Evolutionary conservation across 1,139 yeast genomes (phyloP).

Genomic region (Magnusiomyces clavatus): DNA sequence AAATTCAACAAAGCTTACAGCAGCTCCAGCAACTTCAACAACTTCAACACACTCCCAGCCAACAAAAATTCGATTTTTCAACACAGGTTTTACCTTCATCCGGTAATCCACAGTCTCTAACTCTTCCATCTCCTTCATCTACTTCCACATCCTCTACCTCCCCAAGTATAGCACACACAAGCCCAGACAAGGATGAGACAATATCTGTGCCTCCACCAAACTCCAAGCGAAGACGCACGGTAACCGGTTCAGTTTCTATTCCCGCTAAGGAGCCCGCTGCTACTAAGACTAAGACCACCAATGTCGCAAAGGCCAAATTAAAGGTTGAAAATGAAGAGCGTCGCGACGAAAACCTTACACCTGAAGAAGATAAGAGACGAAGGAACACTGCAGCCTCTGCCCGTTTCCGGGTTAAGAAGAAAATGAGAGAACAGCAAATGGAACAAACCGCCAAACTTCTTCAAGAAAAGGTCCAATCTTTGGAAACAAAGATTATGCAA

Average conservation of each 20-base stretch:
- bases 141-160: not conserved
- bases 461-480: constrained; percentile 49
- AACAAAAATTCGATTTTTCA: not conserved
- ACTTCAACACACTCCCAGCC: not conserved
- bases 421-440: constrained; percentile 77
- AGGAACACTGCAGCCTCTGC: constrained; percentile 80
- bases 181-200: constrained; percentile 2
- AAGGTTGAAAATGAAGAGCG: not conserved
- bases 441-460: constrained; percentile 58
- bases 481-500: constrained; percentile 59
- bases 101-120: not conserved
- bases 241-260: not conserved
- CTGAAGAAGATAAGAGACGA: constrained; percentile 57
- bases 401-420: constrained; percentile 72
- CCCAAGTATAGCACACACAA: not conserved
- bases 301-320: not conserved
- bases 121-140: not conserved
- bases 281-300: not conserved
- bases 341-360: not conserved
- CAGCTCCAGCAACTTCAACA: constrained; percentile 1
- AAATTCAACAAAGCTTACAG: not conserved
- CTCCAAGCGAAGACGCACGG: constrained; percentile 2
- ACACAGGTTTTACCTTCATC: not conserved
- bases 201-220: constrained; percentile 4
- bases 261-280: not conserved